Evolutionary conservation across 1,139 yeast genomes (phyloP).

Genomic region (Yamadazyma aaseri): DNA sequence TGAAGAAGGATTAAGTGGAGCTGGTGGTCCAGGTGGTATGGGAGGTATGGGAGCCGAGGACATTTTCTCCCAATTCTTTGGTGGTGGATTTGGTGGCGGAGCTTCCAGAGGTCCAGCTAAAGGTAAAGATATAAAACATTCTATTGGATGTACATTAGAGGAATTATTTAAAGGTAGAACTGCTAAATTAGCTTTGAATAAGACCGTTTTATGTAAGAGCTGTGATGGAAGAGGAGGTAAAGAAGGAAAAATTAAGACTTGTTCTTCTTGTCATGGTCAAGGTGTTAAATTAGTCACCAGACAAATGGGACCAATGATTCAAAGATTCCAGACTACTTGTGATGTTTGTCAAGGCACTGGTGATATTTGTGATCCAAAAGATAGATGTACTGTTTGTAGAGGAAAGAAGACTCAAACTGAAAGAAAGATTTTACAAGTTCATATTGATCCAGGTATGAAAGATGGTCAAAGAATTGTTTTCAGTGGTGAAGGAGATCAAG

Average conservation of each 20-base stretch:
- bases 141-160: conserved; percentile 81
- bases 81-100: conserved; percentile 57
- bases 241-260: conserved; percentile 83
- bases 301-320: conserved; percentile 99
- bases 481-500: conserved; percentile 97
- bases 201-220: conserved; percentile 80
- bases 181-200: conserved; percentile 89
- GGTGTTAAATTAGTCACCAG: conserved; percentile 93
- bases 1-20: conserved; percentile 83
- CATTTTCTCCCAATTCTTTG: conserved; percentile 89
- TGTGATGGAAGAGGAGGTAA: conserved; percentile 98
- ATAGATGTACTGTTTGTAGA: conserved; percentile 81
- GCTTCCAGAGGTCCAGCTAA: conserved; percentile 83
- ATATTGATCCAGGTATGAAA: conserved; percentile 96
- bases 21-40: conserved; percentile 69
- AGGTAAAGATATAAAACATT: conserved; percentile 90
- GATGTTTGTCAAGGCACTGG: conserved; percentile 92
- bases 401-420: conserved; percentile 89
- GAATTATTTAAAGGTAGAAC: conserved; percentile 95
- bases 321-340: conserved; percentile 95
- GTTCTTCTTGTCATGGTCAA: conserved; percentile 82
- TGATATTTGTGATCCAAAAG: conserved; percentile 82
- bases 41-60: conserved; percentile 85
- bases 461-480: conserved; percentile 91
- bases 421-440: conserved; percentile 91